Conservation (phyloP, 176 grass and related monocot species). For the Cenchrus purpureus region DNA sequence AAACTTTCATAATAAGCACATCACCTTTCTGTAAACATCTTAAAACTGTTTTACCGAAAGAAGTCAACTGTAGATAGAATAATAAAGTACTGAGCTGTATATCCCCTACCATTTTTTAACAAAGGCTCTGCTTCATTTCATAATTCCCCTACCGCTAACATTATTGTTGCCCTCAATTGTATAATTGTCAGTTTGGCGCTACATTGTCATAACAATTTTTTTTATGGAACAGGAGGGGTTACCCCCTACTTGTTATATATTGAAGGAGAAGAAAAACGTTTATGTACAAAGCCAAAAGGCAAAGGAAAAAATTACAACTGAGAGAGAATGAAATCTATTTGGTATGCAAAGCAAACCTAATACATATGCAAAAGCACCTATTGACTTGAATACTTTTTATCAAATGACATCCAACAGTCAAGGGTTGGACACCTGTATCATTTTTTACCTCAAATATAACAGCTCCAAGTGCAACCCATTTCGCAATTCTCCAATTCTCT, state of each 20-base stretch:
- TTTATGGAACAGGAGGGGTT: too few relatives aligned
- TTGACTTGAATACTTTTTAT: background rate
- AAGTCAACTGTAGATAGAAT: background rate
- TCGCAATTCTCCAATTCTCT: constrained; percentile 75
- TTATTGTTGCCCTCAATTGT: background rate
- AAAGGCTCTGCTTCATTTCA: background rate
- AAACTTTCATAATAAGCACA: background rate
- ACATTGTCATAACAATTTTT: background rate
- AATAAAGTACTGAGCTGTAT: background rate
- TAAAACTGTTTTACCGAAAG: background rate
- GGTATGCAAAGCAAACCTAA: background rate
- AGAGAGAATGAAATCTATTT: background rate
- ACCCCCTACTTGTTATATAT: too few relatives aligned
- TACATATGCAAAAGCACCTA: constrained; percentile 12
- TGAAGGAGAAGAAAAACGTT: too few relatives aligned
- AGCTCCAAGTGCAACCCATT: constrained; percentile 85
- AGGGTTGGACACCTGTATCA: background rate
- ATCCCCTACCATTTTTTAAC: background rate
- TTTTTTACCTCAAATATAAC: constrained; percentile 77
- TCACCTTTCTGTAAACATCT: background rate
- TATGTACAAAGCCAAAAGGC: too few relatives aligned
- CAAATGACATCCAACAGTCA: constrained; percentile 11
- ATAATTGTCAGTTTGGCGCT: background rate
- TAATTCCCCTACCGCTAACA: background rate
- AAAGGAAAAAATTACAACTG: too few relatives aligned